Conservation (phyloP, 2,329 filamentous ascomycete species). For the Aspergillus amoenus region DNA sequence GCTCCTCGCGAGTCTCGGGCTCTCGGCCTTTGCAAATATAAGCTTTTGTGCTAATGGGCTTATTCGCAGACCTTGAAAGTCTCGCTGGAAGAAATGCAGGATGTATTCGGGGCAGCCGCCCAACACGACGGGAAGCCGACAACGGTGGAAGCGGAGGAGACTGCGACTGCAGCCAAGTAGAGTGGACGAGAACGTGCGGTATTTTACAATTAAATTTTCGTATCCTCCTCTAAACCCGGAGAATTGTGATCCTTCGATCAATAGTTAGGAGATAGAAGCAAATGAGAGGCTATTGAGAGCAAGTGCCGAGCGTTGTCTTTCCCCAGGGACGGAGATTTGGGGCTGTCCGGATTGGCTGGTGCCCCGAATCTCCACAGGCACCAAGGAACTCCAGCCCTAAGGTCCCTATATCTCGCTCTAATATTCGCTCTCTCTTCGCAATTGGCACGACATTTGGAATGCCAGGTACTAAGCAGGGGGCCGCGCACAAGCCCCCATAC, state of each 20-base stretch:
- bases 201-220: too few species aligned
- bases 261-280: neutral
- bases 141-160: neutral
- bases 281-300: constrained; percentile 1
- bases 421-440: neutral
- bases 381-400: neutral
- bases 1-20: too few species aligned
- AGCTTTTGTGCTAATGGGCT: constrained; percentile 8
- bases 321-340: constrained; percentile 2
- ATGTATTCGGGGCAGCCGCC: constrained; percentile 30
- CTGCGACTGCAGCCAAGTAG: neutral
- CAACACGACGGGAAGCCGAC: neutral
- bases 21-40: neutral
- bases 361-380: neutral
- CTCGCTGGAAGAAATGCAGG: constrained; percentile 47
- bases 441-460: neutral
- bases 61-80: constrained; percentile 40
- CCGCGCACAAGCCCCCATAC: too few species aligned
- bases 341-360: neutral
- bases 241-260: neutral
- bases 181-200: too few species aligned
- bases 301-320: neutral
- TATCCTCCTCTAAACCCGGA: neutral
- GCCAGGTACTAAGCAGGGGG: too few species aligned
- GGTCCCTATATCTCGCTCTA: neutral